Evolutionary conservation across 352 stramenopile genomes (phyloP).

Genomic region (Aphanomyces euteiches): DNA sequence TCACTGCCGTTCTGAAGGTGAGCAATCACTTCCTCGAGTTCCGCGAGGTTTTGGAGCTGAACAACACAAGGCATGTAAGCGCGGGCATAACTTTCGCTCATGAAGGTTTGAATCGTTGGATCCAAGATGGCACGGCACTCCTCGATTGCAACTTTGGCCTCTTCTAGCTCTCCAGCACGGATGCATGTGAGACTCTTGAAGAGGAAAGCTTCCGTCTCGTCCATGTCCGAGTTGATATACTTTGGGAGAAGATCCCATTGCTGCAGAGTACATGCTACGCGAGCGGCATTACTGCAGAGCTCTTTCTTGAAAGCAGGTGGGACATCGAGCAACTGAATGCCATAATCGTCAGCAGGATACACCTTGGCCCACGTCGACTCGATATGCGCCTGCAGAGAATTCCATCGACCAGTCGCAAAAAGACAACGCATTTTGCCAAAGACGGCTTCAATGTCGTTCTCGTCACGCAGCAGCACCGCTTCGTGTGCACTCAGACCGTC

Average conservation of each 20-base stretch:
- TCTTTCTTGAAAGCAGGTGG: conserved; percentile 80
- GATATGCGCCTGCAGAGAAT: conserved; percentile 93
- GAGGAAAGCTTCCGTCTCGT: conserved; percentile 76
- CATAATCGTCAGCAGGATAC: conserved; percentile 59
- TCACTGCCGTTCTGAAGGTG: conserved; percentile 58
- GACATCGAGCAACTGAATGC: conserved; percentile 58
- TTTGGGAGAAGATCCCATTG: conserved; percentile 83
- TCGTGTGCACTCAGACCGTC: conserved; percentile 95
- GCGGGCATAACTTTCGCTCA: conserved; percentile 96
- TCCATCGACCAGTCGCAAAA: conserved; percentile 97
- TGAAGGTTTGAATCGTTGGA: conserved; percentile 93
- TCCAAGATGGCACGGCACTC: conserved; percentile 94
- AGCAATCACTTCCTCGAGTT: conserved; percentile 91
- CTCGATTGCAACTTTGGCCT: conserved; percentile 91
- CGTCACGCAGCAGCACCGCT: conserved; percentile 55
- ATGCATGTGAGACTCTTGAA: conserved; percentile 92
- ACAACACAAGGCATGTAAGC: conserved; percentile 96
- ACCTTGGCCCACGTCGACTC: conserved; percentile 83
- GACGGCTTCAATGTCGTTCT: conserved; percentile 92
- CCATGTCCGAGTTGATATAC: conserved; percentile 87
- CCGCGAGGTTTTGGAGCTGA: conserved; percentile 95
- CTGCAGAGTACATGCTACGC: conserved; percentile 76
- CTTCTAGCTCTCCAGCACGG: conserved; percentile 90
- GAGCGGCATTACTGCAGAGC: conserved; percentile 73
- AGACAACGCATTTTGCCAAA: conserved; percentile 98